Evolutionary conservation across 108 stramenopile genomes (phyloP).

Genomic region (Licmophora abbreviata): DNA sequence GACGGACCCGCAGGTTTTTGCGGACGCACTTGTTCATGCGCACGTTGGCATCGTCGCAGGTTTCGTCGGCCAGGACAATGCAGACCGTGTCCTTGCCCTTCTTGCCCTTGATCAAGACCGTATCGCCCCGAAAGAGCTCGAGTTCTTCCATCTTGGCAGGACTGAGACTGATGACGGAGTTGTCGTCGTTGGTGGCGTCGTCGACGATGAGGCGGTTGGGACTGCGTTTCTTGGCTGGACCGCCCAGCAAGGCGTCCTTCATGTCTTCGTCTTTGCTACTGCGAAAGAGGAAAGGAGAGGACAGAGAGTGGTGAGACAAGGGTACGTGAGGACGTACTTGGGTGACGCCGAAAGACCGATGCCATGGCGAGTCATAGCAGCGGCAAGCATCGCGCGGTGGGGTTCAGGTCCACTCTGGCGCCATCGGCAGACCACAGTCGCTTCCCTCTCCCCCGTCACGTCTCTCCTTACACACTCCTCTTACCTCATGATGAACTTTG

Average conservation of each 20-base stretch:
- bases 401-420: too few relatives aligned
- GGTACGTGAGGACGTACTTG: too few relatives aligned
- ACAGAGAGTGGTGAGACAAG: too few relatives aligned
- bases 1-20: slow-evolving; percentile 96
- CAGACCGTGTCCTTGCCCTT: slow-evolving; percentile 97
- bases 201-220: slow-evolving; percentile 99
- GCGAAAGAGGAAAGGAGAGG: too few relatives aligned
- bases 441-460: too few relatives aligned
- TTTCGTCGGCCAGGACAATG: slow-evolving; percentile 97
- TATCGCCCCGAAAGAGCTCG: slow-evolving; percentile 97
- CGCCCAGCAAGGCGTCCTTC: slow-evolving; percentile 73
- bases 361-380: too few relatives aligned
- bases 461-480: too few relatives aligned
- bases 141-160: slow-evolving; percentile 98
- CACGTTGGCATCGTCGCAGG: slow-evolving; percentile 91
- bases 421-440: too few relatives aligned
- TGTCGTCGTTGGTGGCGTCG: slow-evolving; percentile 99
- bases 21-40: slow-evolving; percentile 99
- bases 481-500: too few relatives aligned
- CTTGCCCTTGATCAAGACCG: slow-evolving; percentile 98
- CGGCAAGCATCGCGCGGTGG: too few relatives aligned
- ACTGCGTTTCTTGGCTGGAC: slow-evolving; percentile 85
- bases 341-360: too few relatives aligned
- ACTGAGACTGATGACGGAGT: slow-evolving; percentile 88
- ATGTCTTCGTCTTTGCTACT: slow-evolving; percentile 76